Base-by-base conservation (phyloP, 805 yeast genomes). In the Kockiozyma suomiensis region DNA sequence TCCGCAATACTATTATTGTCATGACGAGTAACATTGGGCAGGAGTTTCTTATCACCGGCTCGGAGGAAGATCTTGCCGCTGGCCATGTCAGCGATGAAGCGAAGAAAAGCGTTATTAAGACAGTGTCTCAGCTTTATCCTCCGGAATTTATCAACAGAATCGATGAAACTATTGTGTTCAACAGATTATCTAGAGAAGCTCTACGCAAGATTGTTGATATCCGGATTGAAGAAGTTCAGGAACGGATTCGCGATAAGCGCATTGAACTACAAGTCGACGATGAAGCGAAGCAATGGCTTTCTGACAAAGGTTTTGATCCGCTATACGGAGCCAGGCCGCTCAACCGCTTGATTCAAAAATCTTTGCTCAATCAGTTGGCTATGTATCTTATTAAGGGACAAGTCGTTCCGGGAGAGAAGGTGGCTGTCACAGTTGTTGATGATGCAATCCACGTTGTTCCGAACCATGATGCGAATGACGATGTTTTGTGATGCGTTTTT, bases 11-110 rank as follows among this genome's bases (percentile, higher is more conserved):
- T 0, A 88, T 93, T 58, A 90, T 93, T 69, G 96, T 94, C 13
- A 90, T 93, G 97, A 93, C 99, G 0, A 89, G 97, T 1, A 93
- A 93, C 73, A 89, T 94, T 69, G 99, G 99, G 7, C 98, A 94
- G 74, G 97, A 92, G 65, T 81, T 88, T 45, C 79, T 94, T 67
- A 75, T 91, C 45, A 79, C 85, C 25, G 96, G 89, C 68, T 79
- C 76, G 40, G 74, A 77, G 43, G 56, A 43, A n/a, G 60, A 54
- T n/a, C 68, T 70, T 8, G 61, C 54, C 1, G 67, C 72, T 10
- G 90, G 90, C 8, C 75, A 73, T 54, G 87, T 90, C 46, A 74
- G 81, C 45, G 75, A 77, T 1, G 73, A 75, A 17, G 81, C 86
- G 2, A 86, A 86, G 70, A 68, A 71, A 2, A 75, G 79, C 67